phyloP scores from a whole-genome alignment of 2,329 filamentous ascomycete species.

The Aspergillus ochraceus region DNA sequence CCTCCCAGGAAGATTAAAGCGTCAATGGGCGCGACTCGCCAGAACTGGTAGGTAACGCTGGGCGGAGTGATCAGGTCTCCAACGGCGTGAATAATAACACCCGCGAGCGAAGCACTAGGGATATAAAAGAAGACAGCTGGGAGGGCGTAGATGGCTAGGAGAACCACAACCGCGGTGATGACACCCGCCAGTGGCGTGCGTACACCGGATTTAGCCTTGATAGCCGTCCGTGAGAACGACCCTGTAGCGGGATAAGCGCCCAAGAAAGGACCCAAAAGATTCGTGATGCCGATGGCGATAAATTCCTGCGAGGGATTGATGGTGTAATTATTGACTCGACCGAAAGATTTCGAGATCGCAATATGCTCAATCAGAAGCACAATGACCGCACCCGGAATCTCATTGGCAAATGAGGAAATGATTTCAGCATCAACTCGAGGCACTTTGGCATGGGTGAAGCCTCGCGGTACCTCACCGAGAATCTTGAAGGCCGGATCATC shows the following conservation, averaged over 20 bases:
- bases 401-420: not conserved
- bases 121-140: conserved; percentile 93
- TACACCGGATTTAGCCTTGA: conserved; percentile 95
- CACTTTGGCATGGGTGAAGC: not conserved
- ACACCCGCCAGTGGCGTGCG: conserved; percentile 33
- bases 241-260: conserved; percentile 91
- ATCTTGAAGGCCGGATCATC: conserved; percentile 70
- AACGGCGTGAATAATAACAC: conserved; percentile 93
- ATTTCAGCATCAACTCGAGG: not conserved
- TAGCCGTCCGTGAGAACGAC: conserved; percentile 93
- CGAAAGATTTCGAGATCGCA: not conserved
- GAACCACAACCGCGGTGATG: conserved; percentile 56
- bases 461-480: conserved; percentile 55
- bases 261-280: conserved; percentile 86
- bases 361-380: not conserved
- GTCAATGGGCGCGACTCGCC: conserved; percentile 81
- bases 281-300: conserved; percentile 88
- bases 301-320: conserved; percentile 69
- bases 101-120: conserved; percentile 74
- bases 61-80: conserved; percentile 88
- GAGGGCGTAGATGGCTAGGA: conserved; percentile 86
- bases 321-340: not conserved
- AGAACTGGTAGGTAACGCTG: conserved; percentile 91
- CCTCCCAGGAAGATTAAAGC: not conserved
- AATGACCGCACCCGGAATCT: not conserved